phyloP scores from a whole-genome alignment of 352 stramenopile genomes.

The Phytophthora pisi region DNA sequence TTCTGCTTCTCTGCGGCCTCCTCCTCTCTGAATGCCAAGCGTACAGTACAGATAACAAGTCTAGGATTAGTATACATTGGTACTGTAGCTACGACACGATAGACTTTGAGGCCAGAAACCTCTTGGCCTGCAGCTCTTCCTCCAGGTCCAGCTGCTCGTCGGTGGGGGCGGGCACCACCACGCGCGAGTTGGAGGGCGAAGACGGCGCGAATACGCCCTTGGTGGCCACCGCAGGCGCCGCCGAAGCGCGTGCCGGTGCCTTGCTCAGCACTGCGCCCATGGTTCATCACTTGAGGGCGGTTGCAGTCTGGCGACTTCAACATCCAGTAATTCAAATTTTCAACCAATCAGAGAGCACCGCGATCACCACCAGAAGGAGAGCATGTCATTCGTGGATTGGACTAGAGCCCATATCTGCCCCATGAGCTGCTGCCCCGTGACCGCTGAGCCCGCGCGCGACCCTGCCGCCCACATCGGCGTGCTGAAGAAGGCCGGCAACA shows the following conservation, averaged over 20 bases:
- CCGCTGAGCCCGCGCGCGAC: conserved; percentile 58
- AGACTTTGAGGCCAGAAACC: conserved; percentile 23
- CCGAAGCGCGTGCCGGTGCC: neutral
- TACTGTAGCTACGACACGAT: neutral
- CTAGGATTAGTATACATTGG: neutral
- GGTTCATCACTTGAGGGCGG: conserved; percentile 1
- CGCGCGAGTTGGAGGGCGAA: conserved; percentile 22
- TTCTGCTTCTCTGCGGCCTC: conserved; percentile 56
- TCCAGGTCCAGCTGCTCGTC: conserved; percentile 61
- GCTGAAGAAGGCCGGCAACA: conserved; percentile 75
- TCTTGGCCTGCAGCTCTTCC: conserved; percentile 64
- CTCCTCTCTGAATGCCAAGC: conserved; percentile 40
- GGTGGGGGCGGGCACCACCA: conserved; percentile 20
- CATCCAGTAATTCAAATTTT: neutral
- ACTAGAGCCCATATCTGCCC: conserved; percentile 1
- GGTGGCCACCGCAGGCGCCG: neutral
- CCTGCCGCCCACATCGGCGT: conserved; percentile 48
- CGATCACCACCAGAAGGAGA: conserved; percentile 18
- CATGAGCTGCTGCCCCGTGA: conserved; percentile 84
- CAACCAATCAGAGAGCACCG: neutral
- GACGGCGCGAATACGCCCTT: conserved; percentile 33
- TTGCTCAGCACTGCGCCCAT: conserved; percentile 64
- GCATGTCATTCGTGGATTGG: conserved; percentile 27
- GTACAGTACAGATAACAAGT: neutral
- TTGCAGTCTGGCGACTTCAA: neutral